Base-by-base conservation (phyloP, 768 basidiomycete genomes). In the Crepidotus variabilis region DNA sequence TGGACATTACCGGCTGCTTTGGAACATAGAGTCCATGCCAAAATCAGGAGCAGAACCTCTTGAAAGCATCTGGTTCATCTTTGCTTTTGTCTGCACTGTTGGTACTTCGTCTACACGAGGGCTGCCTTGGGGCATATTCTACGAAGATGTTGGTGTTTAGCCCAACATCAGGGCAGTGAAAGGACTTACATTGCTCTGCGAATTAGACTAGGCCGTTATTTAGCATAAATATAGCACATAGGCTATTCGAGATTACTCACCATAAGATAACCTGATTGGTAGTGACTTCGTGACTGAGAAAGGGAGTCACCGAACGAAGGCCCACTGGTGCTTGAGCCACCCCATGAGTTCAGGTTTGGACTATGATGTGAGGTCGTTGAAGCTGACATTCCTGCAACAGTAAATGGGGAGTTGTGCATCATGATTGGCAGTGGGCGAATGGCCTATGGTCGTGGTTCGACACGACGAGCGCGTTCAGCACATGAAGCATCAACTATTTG, bases 1-100 rank as follows among this genome's bases (percentile, higher is more conserved):
- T 20, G 45, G 56, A 59, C 32, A 65, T 56, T 22, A 47, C 86
- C 82, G 79, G 39, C 85, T 77, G 60, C 82, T 89, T 67, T 90
- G 83, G 61, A 92, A 91, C 90, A 92, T 90, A 20, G 90, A 90
- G 59, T 90, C 88, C 73, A 88, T 84, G 1, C 90, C 90, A 71
- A 90, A 91, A 58, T 90, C 87, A 16, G 84, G 79, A 1, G 84
- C 77, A 20, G 84, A 75, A 11, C 84, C 81, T 54, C 86, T 78
- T 18, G 86, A 78, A 16, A 90, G 74, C 6, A 80, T 80, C 56
- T 85, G 80, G 66, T 86, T 91, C 73, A 90, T 79, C 66, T 92
- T 90, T 21, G 89, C 90, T 66, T 92, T 92, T 0, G 89, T 90
- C 58, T 81, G 85, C 14, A 92, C 84, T 11, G 88, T 75, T 2